These are phyloP conservation scores for Metarhizium brunneum DNA, from an alignment of 2,329 filamentous ascomycete species.

Conservation along the genomic window DNA sequence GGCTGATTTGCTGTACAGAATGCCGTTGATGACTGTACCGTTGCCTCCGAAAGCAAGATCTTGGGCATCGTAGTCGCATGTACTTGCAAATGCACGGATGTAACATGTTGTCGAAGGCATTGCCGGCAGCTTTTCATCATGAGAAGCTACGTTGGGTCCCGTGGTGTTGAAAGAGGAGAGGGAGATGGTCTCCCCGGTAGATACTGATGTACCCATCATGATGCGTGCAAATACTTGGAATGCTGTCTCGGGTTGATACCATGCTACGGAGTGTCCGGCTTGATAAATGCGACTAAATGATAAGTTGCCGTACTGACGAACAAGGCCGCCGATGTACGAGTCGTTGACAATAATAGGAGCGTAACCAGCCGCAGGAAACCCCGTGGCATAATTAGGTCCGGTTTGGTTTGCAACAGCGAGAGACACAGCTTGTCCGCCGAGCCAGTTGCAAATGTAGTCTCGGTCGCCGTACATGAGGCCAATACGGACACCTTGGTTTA, in stretches of 20 bases:
- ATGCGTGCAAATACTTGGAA: constrained; percentile 53
- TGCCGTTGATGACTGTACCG: constrained; percentile 51
- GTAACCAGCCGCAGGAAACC: constrained; percentile 61
- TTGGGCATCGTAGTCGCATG: constrained; percentile 43
- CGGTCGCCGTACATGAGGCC: constrained; percentile 62
- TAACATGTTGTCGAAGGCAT: constrained; percentile 49
- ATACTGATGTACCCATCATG: constrained; percentile 44
- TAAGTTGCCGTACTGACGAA: constrained; percentile 68
- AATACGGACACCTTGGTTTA: constrained; percentile 55
- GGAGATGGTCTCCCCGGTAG: constrained; percentile 44
- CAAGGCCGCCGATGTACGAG: constrained; percentile 59
- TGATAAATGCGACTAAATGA: constrained; percentile 59
- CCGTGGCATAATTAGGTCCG: constrained; percentile 34
- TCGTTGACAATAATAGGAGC: constrained; percentile 60
- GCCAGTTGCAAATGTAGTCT: constrained; percentile 57
- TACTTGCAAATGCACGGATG: constrained; percentile 39
- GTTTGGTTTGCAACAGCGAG: constrained; percentile 47
- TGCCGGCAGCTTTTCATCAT: constrained; percentile 41
- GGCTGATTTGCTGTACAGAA: constrained; percentile 35
- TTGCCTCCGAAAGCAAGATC: constrained; percentile 36
- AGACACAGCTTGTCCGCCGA: constrained; percentile 67
- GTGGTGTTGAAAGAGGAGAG: constrained; percentile 44
- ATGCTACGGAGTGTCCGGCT: constrained; percentile 53
- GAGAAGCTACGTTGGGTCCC: constrained; percentile 41
- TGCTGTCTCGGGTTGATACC: constrained; percentile 51